Conservation (phyloP, 2,329 filamentous ascomycete genomes). For the Colletotrichum karsti region DNA sequence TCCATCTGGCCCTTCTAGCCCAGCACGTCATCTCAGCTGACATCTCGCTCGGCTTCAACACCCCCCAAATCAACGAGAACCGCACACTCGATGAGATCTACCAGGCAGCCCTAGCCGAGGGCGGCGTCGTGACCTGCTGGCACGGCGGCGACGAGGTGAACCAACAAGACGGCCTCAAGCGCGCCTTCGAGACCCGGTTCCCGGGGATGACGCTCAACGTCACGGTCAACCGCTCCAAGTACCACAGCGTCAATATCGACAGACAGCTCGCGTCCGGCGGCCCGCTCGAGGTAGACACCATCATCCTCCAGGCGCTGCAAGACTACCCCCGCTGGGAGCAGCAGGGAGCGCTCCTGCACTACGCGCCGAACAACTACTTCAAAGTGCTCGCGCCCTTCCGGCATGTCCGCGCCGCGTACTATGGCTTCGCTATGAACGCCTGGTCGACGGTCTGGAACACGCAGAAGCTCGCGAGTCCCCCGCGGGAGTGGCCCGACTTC, state of each 20-base stretch:
- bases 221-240: conserved; percentile 65
- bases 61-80: conserved; percentile 44
- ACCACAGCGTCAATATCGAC: conserved; percentile 58
- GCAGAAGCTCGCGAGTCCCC: conserved; percentile 42
- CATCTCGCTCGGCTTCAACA: conserved; percentile 17
- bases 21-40: not conserved
- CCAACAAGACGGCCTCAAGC: conserved; percentile 49
- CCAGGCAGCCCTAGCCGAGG: conserved; percentile 56
- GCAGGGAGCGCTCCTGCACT: conserved; percentile 55
- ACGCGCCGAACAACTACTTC: conserved; percentile 52
- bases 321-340: conserved; percentile 61
- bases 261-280: conserved; percentile 47
- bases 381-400: conserved; percentile 49
- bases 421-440: conserved; percentile 45
- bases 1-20: not conserved
- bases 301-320: conserved; percentile 58
- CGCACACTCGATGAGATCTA: conserved; percentile 59
- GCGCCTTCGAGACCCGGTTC: conserved; percentile 54
- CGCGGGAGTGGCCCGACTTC: conserved; percentile 51
- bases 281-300: conserved; percentile 54
- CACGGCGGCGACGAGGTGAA: conserved; percentile 56
- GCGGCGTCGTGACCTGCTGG: conserved; percentile 53
- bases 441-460: conserved; percentile 48
- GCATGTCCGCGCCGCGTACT: conserved; percentile 51
- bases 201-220: conserved; percentile 60